Base-by-base conservation (phyloP, 2,329 filamentous ascomycete genomes). In the Cladosporium sp. region DNA sequence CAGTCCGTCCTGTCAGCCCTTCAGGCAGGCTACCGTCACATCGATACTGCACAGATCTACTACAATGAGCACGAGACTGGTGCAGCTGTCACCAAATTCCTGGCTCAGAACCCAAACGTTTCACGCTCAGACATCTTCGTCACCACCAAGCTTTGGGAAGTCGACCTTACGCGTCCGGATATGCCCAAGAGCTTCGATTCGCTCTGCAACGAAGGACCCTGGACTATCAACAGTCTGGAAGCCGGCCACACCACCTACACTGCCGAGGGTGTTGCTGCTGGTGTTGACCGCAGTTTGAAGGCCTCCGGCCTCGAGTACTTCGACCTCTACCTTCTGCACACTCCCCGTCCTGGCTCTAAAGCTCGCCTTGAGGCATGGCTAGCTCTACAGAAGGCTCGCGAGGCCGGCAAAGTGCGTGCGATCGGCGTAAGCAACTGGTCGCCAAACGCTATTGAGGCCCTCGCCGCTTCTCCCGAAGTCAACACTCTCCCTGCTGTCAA, bases 291-390 rank as follows among this genome's bases (percentile, higher is more conserved):
- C 83, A 91, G 88, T 73, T 81, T 95, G 75, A 86, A 89, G 79
- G 84, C 85, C 66, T 81, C 96, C 37, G 90, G 91, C 1, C 81
- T 95, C 56, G 89, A 92, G 69, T 94, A 96, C 76, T 85, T 96
- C 5, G 92, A 96, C 76, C 81, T 96, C 65, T 92, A 87, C 75
- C 83, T 96, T 40, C 85, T 96, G 81, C 92, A 96, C 80, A 95
- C 91, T 91, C 89, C 91, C 6, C 65, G 83, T 89, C 74, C 83
- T 79, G 72, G 82, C 81, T 69, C 88, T 88, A 82, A 88, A 87
- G 72, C 91, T 93, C 77, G 80, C 90, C 69, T 84, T 3, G 26
- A 91, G 66, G 92, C 90, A 59, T 96, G 91, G 91, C 88, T 88
- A 80, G 85, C 85, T 76, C 88, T 92, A 84, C 90, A 92, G 81